Evolutionary conservation across 2,329 filamentous ascomycete genomes (phyloP).

Genomic region (Colletotrichum eremochloae): DNA sequence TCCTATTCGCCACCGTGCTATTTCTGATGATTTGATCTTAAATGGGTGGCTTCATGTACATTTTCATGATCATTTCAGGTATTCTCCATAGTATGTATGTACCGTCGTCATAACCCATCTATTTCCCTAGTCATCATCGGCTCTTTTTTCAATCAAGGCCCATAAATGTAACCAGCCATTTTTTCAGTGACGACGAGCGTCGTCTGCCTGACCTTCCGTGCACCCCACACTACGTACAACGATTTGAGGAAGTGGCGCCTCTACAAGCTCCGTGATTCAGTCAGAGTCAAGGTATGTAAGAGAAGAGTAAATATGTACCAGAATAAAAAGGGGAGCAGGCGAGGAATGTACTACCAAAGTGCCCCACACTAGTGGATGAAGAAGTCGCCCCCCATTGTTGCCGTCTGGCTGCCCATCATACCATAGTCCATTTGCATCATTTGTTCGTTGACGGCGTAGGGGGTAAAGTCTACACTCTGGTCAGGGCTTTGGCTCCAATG

Average conservation of each 20-base stretch:
- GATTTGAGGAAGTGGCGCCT: background rate
- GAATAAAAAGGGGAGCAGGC: background rate
- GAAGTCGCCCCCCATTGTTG: constrained; percentile 56
- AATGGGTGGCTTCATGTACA: background rate
- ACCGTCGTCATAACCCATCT: constrained; percentile 27
- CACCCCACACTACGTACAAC: background rate
- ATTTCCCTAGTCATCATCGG: background rate
- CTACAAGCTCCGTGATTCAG: background rate
- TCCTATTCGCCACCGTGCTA: background rate
- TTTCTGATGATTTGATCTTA: background rate
- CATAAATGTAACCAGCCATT: constrained; percentile 21
- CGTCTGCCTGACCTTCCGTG: constrained; percentile 5
- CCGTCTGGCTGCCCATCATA: constrained; percentile 53
- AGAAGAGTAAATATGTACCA: constrained; percentile 21
- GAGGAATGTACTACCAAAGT: constrained; percentile 8
- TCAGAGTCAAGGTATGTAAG: constrained; percentile 11
- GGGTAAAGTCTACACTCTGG: constrained; percentile 43
- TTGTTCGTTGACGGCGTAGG: constrained; percentile 50
- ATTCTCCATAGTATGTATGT: constrained; percentile 28
- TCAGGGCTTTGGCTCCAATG: constrained; percentile 63
- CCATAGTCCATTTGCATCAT: constrained; percentile 55
- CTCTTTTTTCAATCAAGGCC: background rate
- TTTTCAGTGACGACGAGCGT: constrained; percentile 6
- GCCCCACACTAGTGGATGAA: constrained; percentile 56
- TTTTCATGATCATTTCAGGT: constrained; percentile 35